These are phyloP conservation scores for Wickerhamomyces hampshirensis DNA, from an alignment of 805 yeast genomes.

Conservation along the genomic window DNA sequence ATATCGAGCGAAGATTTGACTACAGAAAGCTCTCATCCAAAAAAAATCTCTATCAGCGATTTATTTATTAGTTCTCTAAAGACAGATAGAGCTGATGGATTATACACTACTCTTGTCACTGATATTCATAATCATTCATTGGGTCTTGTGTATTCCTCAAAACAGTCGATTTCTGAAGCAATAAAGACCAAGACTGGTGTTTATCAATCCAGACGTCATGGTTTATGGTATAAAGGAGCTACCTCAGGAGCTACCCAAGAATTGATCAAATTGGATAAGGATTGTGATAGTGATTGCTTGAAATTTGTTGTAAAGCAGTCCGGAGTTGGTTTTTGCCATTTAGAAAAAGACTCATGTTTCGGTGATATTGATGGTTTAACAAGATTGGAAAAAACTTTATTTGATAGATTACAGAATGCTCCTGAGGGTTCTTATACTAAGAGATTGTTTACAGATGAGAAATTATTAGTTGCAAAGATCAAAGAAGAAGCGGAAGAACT, in stretches of 20 bases:
- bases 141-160: slow-evolving; percentile 89
- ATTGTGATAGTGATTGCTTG: slow-evolving; percentile 91
- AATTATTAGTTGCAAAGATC: slow-evolving; percentile 77
- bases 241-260: slow-evolving; percentile 95
- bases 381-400: slow-evolving; percentile 62
- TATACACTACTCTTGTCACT: slow-evolving; percentile 79
- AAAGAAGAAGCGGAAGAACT: slow-evolving; percentile 96
- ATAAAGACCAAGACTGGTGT: slow-evolving; percentile 81
- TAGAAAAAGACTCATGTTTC: slow-evolving; percentile 77
- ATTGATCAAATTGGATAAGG: slow-evolving; percentile 60
- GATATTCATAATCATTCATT: slow-evolving; percentile 65
- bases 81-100: slow-evolving; percentile 84
- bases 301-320: slow-evolving; percentile 81
- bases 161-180: slow-evolving; percentile 76
- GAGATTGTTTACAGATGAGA: slow-evolving; percentile 75
- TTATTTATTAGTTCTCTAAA: slow-evolving; percentile 48
- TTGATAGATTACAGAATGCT: slow-evolving; percentile 58
- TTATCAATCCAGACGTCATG: slow-evolving; percentile 88
- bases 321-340: slow-evolving; percentile 92
- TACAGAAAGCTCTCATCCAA: slow-evolving; percentile 12
- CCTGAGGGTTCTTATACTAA: slow-evolving; percentile 95
- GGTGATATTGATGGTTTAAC: slow-evolving; percentile 63
- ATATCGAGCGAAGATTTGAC: slow-evolving; percentile 18
- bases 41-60: slow-evolving; percentile 33
- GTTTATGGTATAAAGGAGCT: slow-evolving; percentile 93